Evolutionary conservation across 257 asterid genomes (phyloP).

Genomic region (Parsonsia alboflavescens): DNA sequence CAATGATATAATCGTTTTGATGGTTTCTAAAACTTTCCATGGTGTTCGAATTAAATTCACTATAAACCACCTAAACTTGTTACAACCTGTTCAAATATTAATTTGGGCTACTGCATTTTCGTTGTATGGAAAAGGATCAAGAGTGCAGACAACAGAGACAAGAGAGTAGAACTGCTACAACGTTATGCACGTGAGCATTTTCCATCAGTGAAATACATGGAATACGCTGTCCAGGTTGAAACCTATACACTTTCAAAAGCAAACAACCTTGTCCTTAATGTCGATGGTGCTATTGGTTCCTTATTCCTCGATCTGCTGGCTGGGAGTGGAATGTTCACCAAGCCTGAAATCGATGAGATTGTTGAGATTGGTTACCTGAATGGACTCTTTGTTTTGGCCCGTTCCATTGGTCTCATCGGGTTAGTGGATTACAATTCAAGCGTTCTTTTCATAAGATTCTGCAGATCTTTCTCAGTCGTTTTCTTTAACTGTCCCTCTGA

Average conservation of each 20-base stretch:
- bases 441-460: neutral
- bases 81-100: slow-evolving; percentile 11
- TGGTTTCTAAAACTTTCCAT: neutral
- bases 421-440: slow-evolving; percentile 28
- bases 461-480: neutral
- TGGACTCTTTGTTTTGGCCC: slow-evolving; percentile 96
- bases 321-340: slow-evolving; percentile 98
- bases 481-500: neutral
- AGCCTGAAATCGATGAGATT: slow-evolving; percentile 90
- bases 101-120: slow-evolving; percentile 12
- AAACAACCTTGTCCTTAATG: slow-evolving; percentile 90
- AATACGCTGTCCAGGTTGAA: slow-evolving; percentile 95
- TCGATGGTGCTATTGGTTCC: slow-evolving; percentile 98
- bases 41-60: neutral
- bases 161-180: slow-evolving; percentile 91
- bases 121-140: slow-evolving; percentile 54
- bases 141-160: slow-evolving; percentile 98
- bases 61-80: neutral
- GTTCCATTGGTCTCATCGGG: slow-evolving; percentile 99
- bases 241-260: slow-evolving; percentile 92
- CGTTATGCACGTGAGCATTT: slow-evolving; percentile 77
- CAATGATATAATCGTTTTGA: neutral
- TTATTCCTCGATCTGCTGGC: slow-evolving; percentile 98
- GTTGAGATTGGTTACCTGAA: slow-evolving; percentile 90
- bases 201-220: slow-evolving; percentile 98